Evolutionary conservation across 345 rosid genomes (phyloP), one percentile per base, ranked within the genome.

Genomic region (Rhizophora apiculata): DNA sequence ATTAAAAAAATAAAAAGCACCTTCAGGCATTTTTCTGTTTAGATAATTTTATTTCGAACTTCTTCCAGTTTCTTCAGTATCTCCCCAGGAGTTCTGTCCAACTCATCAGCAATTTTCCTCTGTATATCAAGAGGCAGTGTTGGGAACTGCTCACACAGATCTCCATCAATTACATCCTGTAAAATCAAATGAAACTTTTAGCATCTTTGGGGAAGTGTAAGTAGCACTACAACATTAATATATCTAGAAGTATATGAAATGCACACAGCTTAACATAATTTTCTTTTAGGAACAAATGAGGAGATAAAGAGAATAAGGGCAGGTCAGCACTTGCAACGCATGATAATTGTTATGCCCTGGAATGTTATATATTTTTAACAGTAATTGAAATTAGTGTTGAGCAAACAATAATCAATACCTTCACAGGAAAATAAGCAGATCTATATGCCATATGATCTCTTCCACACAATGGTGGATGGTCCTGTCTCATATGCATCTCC

Each of bases 401-500:
- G 61, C 54, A 62, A 53, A 54, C 37, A 21, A 29, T 27, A 56
- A 46, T 46, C 7, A 60, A 46, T 72, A 89, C 98, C 97, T 95
- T 95, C 60, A 95, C 99, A 0, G 98, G 99, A 43, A 92, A 95
- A 82, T 95, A 92, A 10, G 99, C 92, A 75, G 99, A 95, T 84
- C 99, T 78, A 75, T 82, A 92, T 63, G 96, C 92, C 92, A 92
- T 90, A 76, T 87, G 95, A 79, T 86, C 92, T 74, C 92, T 78
- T 43, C 96, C 93, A 54, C 96, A 92, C 79, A 95, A 82, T 24
- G 99, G 99, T n/a, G 99, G 99, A 83, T 88, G 76, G 62, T 90
- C 97, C 81, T 95, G 98, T 80, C 97, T 88, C 92, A 95, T 69
- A 78, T 92, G 93, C 99, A 95, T 95, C 89, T 92, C 99, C 74